A percentile compares a stretch with the other conserved stretches of the same genome.
Evolutionary conservation across 176 grass and related monocot genomes (phyloP).

Genomic region (Ampelocalamus luodianensis): DNA sequence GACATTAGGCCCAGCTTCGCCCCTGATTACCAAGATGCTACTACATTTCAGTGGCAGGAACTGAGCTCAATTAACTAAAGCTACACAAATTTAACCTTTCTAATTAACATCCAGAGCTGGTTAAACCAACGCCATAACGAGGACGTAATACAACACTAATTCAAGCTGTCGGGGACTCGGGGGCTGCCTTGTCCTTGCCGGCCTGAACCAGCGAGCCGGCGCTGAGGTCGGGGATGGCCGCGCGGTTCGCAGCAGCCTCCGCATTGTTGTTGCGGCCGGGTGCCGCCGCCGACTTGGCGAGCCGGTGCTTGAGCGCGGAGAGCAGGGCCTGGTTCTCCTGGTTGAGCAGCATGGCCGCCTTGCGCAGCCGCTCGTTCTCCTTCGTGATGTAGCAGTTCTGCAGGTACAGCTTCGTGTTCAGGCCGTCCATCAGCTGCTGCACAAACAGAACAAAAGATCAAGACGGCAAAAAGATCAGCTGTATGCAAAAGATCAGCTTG

Average conservation of each 20-base stretch:
- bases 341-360: constrained; percentile 78
- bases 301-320: constrained; percentile 80
- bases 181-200: constrained; percentile 33
- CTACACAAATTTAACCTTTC: not conserved
- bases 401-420: constrained; percentile 85
- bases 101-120: not conserved
- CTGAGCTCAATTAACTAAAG: not conserved
- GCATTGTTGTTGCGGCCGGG: not conserved
- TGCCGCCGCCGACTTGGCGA: constrained; percentile 47
- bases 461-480: not conserved
- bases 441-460: not conserved
- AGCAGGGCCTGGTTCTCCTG: constrained; percentile 88
- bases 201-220: constrained; percentile 7
- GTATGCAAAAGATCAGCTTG: not conserved
- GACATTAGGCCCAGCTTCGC: too few relatives aligned
- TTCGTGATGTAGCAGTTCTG: constrained; percentile 97
- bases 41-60: constrained; percentile 2
- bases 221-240: constrained; percentile 29
- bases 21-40: too few relatives aligned
- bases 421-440: constrained; percentile 60
- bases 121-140: constrained; percentile 26
- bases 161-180: not conserved
- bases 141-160: not conserved
- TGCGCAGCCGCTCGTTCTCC: constrained; percentile 93
- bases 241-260: constrained; percentile 15